Conservation (phyloP, 257 asterid species). For the Paulownia fortunei region DNA sequence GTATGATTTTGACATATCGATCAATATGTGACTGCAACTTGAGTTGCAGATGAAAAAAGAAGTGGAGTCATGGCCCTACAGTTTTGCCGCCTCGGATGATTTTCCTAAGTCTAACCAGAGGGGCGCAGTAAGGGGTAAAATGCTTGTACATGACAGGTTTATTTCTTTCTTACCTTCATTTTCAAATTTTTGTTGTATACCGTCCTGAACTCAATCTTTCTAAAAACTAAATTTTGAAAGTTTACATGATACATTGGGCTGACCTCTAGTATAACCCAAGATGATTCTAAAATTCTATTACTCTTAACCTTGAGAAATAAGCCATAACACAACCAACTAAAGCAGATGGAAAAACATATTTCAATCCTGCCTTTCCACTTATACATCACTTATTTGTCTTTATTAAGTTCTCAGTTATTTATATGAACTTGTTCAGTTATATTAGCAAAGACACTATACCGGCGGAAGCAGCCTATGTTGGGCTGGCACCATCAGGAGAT, state of each 20-base stretch:
- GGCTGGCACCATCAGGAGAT: slow-evolving; percentile 72
- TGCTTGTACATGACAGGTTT: slow-evolving; percentile 65
- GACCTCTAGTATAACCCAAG: not conserved
- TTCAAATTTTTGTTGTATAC: not conserved
- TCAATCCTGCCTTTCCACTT: not conserved
- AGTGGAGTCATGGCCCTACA: slow-evolving; percentile 74
- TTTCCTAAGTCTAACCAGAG: slow-evolving; percentile 59
- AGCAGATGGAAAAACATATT: slow-evolving; percentile 10
- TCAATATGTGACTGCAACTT: not conserved
- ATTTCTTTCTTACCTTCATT: slow-evolving; percentile 18
- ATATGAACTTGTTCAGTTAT: slow-evolving; percentile 40
- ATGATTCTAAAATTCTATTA: not conserved
- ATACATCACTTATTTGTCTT: not conserved
- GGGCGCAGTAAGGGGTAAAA: slow-evolving; percentile 60
- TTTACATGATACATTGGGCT: slow-evolving; percentile 1
- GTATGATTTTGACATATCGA: slow-evolving; percentile 11
- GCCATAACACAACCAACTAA: not conserved
- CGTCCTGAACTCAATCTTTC: not conserved
- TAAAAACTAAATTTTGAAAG: not conserved
- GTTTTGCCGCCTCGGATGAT: slow-evolving; percentile 63
- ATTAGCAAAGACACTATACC: slow-evolving; percentile 38
- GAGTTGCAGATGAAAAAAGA: slow-evolving; percentile 54
- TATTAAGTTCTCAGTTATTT: not conserved
- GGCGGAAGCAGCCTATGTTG: slow-evolving; percentile 63
- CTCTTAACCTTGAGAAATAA: slow-evolving; percentile 8